phyloP scores from a whole-genome alignment of 2,329 filamentous ascomycete species.

The Aspergillus versicolor region DNA sequence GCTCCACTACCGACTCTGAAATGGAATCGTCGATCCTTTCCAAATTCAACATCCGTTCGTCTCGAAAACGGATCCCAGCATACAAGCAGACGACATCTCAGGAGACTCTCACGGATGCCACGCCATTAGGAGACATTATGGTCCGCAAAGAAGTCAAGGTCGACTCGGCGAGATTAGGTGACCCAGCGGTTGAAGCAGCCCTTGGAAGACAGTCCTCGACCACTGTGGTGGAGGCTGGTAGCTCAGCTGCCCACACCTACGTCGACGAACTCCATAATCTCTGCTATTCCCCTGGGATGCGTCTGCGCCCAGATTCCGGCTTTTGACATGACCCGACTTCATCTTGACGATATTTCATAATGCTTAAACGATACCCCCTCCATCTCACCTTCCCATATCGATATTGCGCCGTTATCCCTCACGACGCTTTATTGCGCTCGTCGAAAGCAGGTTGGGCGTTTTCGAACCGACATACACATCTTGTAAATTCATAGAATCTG shows the following conservation, averaged over 20 bases:
- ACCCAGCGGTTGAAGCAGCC: slow-evolving; percentile 19
- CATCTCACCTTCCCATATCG: neutral
- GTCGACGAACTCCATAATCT: slow-evolving; percentile 48
- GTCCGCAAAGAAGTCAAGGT: slow-evolving; percentile 63
- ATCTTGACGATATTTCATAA: too few species aligned
- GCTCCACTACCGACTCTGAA: slow-evolving; percentile 25
- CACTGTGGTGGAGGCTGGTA: slow-evolving; percentile 27
- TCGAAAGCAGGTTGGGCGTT: neutral
- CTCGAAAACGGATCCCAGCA: slow-evolving; percentile 7
- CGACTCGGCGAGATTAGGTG: slow-evolving; percentile 39
- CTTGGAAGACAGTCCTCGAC: slow-evolving; percentile 21
- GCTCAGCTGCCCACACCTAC: slow-evolving; percentile 38
- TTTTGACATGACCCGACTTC: slow-evolving; percentile 9
- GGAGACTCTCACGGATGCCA: slow-evolving; percentile 22
- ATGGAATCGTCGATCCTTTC: slow-evolving; percentile 21
- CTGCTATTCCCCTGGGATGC: slow-evolving; percentile 31
- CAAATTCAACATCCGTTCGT: slow-evolving; percentile 23
- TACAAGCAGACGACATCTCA: slow-evolving; percentile 12
- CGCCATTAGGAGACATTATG: slow-evolving; percentile 57
- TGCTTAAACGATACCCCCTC: neutral
- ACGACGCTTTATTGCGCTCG: neutral
- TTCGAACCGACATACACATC: neutral
- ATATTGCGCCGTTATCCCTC: too few species aligned
- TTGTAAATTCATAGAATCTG: neutral
- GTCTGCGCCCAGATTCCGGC: slow-evolving; percentile 24